Conservation (phyloP, 441 rosid species). For the Flueggea neowawraea region DNA sequence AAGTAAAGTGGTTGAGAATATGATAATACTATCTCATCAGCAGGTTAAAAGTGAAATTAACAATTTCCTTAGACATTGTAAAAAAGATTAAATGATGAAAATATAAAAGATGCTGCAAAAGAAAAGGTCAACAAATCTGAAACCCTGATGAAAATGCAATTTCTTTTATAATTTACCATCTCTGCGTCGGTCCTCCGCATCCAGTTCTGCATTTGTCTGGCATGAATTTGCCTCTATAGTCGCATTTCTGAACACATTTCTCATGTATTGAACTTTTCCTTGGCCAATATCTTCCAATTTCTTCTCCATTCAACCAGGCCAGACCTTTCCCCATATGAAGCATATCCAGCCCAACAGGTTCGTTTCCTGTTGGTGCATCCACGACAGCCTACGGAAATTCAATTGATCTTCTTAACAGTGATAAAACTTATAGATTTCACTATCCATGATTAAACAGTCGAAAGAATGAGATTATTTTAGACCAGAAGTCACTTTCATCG, state of each 20-base stretch:
- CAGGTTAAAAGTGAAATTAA: too few relatives aligned
- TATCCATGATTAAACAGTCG: too few relatives aligned
- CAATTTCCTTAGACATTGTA: too few relatives aligned
- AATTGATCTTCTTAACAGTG: slow-evolving; percentile 1
- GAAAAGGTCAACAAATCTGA: too few relatives aligned
- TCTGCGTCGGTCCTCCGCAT: slow-evolving; percentile 90
- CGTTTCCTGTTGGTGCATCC: slow-evolving; percentile 79
- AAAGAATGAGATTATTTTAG: neutral
- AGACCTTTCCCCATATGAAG: slow-evolving; percentile 91
- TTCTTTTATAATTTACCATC: slow-evolving; percentile 58
- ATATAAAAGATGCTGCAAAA: too few relatives aligned
- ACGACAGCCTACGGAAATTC: slow-evolving; percentile 50
- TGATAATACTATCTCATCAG: too few relatives aligned
- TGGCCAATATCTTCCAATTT: slow-evolving; percentile 94
- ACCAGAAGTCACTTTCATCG: neutral
- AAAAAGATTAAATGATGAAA: too few relatives aligned
- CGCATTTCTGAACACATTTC: slow-evolving; percentile 63
- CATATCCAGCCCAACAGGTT: slow-evolving; percentile 93
- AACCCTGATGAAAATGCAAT: neutral
- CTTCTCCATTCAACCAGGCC: slow-evolving; percentile 97
- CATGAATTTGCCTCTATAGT: slow-evolving; percentile 78
- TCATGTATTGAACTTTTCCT: slow-evolving; percentile 42
- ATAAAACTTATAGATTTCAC: too few relatives aligned
- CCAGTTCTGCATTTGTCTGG: slow-evolving; percentile 86
- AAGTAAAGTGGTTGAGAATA: too few relatives aligned